Evolutionary conservation across 2,329 filamentous ascomycete genomes (phyloP), one percentile per base, ranked within the genome.

Genomic region (Ilyonectria mors-panacis): DNA sequence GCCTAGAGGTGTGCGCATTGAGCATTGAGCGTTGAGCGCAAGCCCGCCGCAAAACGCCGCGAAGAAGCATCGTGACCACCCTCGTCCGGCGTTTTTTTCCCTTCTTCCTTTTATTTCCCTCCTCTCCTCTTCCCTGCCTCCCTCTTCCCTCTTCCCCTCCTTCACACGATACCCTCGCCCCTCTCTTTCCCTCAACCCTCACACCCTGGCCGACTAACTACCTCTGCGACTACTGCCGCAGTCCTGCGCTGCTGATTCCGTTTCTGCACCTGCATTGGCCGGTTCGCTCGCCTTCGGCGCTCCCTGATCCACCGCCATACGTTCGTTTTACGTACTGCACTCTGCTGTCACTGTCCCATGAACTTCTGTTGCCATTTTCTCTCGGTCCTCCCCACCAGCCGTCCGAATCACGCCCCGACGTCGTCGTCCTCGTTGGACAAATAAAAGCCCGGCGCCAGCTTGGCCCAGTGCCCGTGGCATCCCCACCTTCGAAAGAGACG

Each of bases 281-380:
- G 72, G 69, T 62, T 65, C 63, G 58, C 59, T 69, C 53, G 65
- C 67, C 63, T 59, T 62, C 67, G 68, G 67, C 68, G 67, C 70
- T 71, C 66, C 70, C 70, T 67, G 77, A 75, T 77, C 78, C 78
- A 78, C 77, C 63, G 73, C 71, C 74, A 73, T 74, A 75, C 75
- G 68, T 78, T 74, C 66, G 66, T 77, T 78, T 80, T 80, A 80
- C 78, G 78, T 80, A 80, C 79, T 75, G 71, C 64, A 59, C 70
- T 71, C 54, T 61, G 73, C 13, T 57, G 56, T 65, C 63, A 65
- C 35, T 56, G 63, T 69, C 59, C 60, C 60, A 70, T 70, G 68
- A 71, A 66, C 58, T 64, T 57, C 45, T 35, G 64, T 72, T 62
- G 71, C 70, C 67, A 61, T 66, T 59, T 70, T 51, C 59, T 57